Evolutionary conservation across 768 basidiomycete species (phyloP).

Genomic region (Myochromella boudieri): DNA sequence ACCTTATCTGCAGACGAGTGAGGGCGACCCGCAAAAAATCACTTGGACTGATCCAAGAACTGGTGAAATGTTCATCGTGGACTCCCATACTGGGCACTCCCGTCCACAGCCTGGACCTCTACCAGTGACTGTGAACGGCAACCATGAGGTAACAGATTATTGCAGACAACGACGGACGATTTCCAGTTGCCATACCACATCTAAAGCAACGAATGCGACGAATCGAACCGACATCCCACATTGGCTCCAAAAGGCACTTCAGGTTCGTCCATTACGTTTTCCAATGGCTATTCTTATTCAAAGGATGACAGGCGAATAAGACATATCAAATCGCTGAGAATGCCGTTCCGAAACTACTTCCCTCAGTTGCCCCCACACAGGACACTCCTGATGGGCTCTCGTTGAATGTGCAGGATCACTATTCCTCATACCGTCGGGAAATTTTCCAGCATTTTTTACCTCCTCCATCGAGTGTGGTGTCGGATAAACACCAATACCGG

Average conservation of each 20-base stretch:
- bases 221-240: constrained; percentile 35
- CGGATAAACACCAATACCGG: constrained; percentile 26
- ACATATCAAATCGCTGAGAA: constrained; percentile 51
- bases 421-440: too few species aligned
- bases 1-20: constrained; percentile 8
- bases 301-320: constrained; percentile 46
- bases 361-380: too few species aligned
- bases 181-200: constrained; percentile 19
- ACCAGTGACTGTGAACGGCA: constrained; percentile 2
- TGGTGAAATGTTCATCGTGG: constrained; percentile 56
- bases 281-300: background rate
- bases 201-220: background rate
- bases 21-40: constrained; percentile 32
- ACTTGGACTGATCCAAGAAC: constrained; percentile 68
- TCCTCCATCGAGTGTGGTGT: background rate
- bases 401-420: too few species aligned
- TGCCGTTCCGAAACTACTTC: constrained; percentile 39
- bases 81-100: constrained; percentile 72
- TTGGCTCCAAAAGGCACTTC: constrained; percentile 66
- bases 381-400: too few species aligned
- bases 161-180: constrained; percentile 25
- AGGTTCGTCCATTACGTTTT: constrained; percentile 35
- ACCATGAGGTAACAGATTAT: constrained; percentile 5
- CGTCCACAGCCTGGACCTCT: constrained; percentile 30
- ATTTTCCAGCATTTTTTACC: constrained; percentile 3